Conservation (phyloP, 768 basidiomycete genomes). For the Russula foetens region DNA sequence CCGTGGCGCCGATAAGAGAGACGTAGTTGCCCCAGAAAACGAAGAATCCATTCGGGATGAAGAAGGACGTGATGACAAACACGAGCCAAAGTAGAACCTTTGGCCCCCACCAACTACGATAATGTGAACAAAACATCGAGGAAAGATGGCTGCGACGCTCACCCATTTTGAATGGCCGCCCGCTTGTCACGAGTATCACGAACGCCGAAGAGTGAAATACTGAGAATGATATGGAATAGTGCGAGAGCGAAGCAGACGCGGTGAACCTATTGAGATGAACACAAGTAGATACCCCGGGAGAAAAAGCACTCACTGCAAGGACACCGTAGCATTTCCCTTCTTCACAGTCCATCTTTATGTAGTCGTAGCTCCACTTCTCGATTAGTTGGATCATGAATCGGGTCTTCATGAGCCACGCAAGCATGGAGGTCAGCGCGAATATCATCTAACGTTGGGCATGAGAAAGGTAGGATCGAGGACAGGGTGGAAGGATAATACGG, state of each 20-base stretch:
- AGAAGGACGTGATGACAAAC: conserved; percentile 75
- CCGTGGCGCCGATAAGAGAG: conserved; percentile 86
- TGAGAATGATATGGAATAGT: conserved; percentile 79
- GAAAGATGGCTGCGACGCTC: conserved; percentile 20
- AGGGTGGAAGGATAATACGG: conserved; percentile 40
- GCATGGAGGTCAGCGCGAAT: conserved; percentile 89
- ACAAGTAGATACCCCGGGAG: not conserved
- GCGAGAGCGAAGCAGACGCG: conserved; percentile 93
- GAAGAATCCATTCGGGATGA: conserved; percentile 96
- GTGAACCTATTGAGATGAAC: conserved; percentile 55
- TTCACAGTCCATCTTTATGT: conserved; percentile 96
- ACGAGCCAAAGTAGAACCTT: conserved; percentile 87
- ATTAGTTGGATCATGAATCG: conserved; percentile 79
- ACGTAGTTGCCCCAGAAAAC: conserved; percentile 97
- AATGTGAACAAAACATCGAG: conserved; percentile 2
- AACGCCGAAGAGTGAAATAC: conserved; percentile 75
- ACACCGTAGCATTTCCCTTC: conserved; percentile 95
- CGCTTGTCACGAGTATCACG: conserved; percentile 87
- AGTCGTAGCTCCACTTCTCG: conserved; percentile 90
- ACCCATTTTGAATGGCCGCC: conserved; percentile 97
- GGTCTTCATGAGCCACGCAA: conserved; percentile 96
- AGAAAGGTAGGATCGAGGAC: not conserved
- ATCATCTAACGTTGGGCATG: conserved; percentile 54
- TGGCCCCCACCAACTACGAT: conserved; percentile 92
- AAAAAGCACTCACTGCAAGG: conserved; percentile 61